Evolutionary conservation across 306 rosid species (phyloP), one percentile per base, ranked within the genome.

Genomic region (Adenanthera pavonina): DNA sequence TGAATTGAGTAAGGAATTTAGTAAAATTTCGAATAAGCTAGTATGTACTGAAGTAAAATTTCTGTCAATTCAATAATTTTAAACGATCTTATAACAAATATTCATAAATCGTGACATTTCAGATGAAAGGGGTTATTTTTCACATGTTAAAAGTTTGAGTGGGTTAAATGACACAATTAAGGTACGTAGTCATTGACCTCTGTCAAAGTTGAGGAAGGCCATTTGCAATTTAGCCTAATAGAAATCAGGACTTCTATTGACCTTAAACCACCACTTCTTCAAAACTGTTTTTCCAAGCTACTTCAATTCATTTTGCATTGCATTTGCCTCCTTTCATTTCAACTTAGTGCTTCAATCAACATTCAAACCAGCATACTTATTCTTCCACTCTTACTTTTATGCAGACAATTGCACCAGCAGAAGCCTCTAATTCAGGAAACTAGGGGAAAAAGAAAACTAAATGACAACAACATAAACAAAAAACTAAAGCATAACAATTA

Each of bases 141-240:
- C 48, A 36, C 71, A 66, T 7, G 48, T 60, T 60, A 60, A 60
- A 60, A 25, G 40, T 38, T 38, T 66, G 38, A 66, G 48, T 14
- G 9, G 48, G 30, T 36, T 4, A 65, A 65, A 15, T 14, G 20
- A 5, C 48, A 65, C 16, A 8, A 65, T 16, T 65, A 15, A 14
- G 6, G 17, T 33, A 0, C 6, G 30, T 36, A 65, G 12, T 65
- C 47, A 38, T 15, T 64, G 36, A 48, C 48, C 30, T 16, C 16
- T 20, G 1, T 8, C 71, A 66, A 65, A 43, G 73, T 19, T 19
- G 34, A 68, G 51, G 13, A 8, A 41, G 73, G 52, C 8, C 48
- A 68, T 68, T 68, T 68, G 73, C 35, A 41, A 41, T 43, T 41
- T 40, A 41, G 73, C 52, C 35, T n/a, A 43, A 66, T n/a, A 44